These are phyloP conservation scores for Chlamydomonas reinhardtii DNA, from an alignment of 163 green algal species.

Conservation along the genomic window DNA sequence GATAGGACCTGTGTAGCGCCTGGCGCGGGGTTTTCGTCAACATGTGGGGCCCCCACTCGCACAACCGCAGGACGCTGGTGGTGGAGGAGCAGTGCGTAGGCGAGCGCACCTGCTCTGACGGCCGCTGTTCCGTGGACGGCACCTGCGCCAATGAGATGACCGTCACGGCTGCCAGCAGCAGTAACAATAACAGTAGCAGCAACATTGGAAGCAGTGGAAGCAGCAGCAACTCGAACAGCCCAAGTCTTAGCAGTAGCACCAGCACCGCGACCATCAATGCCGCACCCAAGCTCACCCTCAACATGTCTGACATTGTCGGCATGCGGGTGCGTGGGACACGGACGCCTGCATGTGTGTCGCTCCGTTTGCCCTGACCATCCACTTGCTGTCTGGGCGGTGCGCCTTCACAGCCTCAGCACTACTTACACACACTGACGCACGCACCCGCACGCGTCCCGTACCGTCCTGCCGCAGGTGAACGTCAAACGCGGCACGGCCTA, in stretches of 20 bases:
- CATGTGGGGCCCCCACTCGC: too few relatives aligned
- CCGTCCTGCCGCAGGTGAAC: neutral
- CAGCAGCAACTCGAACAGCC: neutral
- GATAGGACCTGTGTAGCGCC: too few relatives aligned
- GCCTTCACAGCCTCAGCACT: too few relatives aligned
- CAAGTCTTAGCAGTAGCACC: neutral
- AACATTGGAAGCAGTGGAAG: neutral
- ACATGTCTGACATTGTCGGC: neutral
- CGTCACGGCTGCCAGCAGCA: neutral
- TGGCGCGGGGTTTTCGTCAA: too few relatives aligned
- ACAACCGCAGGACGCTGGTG: neutral
- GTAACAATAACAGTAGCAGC: neutral
- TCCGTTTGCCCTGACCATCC: too few relatives aligned
- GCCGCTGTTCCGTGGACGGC: neutral
- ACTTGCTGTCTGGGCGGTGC: too few relatives aligned
- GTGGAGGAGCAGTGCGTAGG: neutral
- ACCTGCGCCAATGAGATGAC: neutral
- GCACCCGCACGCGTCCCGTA: too few relatives aligned
- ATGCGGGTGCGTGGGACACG: neutral
- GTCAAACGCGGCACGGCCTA: slow-evolving; percentile 12
- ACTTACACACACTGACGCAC: too few relatives aligned
- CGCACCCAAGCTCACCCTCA: neutral
- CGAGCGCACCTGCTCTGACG: slow-evolving; percentile 6
- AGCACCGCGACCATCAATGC: neutral
- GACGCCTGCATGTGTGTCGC: neutral